phyloP scores from a whole-genome alignment of 345 rosid species.

The Moricandia arvensis region DNA sequence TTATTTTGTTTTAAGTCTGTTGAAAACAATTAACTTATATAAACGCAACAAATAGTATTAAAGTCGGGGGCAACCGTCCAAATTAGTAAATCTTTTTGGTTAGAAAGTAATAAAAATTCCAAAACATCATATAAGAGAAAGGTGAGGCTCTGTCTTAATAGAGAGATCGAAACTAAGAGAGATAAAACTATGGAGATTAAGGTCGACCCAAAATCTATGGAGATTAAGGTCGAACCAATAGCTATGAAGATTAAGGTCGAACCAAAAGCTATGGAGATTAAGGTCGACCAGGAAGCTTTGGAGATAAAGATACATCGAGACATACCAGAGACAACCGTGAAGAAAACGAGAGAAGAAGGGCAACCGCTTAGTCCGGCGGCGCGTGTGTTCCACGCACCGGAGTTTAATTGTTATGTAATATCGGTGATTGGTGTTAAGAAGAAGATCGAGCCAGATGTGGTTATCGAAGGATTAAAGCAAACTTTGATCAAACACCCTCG shows the following conservation, averaged over 20 bases:
- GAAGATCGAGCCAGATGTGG: conserved; percentile 39
- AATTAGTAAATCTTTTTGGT: background rate
- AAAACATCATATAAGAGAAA: background rate
- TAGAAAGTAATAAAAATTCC: background rate
- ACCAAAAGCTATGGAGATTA: background rate
- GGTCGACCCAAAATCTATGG: background rate
- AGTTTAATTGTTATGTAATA: conserved; percentile 50
- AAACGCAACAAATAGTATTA: background rate
- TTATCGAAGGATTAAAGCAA: conserved; percentile 50
- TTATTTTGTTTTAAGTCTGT: background rate
- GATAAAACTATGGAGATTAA: background rate
- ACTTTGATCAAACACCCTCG: conserved; percentile 78
- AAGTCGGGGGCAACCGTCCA: background rate
- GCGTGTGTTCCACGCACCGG: conserved; percentile 54
- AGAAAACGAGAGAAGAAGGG: conserved; percentile 22
- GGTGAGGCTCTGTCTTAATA: conserved; percentile 2
- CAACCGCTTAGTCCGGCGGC: conserved; percentile 63
- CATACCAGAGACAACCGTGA: background rate
- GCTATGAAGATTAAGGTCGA: background rate
- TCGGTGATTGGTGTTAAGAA: conserved; percentile 52
- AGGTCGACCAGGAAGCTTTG: conserved; percentile 4
- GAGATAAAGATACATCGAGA: conserved; percentile 27
- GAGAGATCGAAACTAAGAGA: background rate
- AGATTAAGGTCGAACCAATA: background rate
- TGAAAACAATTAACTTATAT: background rate